Evolutionary conservation across 345 rosid species (phyloP), one percentile per base, ranked within the genome.

Genomic region (Salix purpurea): DNA sequence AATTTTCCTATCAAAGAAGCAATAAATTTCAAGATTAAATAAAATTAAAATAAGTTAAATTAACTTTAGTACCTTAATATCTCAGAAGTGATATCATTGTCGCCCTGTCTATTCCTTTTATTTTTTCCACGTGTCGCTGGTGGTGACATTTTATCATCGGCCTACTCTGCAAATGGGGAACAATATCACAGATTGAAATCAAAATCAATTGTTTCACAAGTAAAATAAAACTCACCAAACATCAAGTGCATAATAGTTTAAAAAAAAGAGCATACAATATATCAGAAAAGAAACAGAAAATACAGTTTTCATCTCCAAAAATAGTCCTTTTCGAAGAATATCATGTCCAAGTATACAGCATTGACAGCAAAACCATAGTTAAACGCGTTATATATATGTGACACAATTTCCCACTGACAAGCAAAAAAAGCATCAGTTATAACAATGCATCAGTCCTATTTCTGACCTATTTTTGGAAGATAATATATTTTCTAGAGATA

Each of bases 41-140:
- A 5, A 36, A 36, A 36, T 5, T 36, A 36, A 36, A 36, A 5
- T 36, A 36, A 36, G 7, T 36, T 36, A 36, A 36, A 36, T 36
- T 36, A 36, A 36, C 7, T 36, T 5, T 36, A 5, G 65, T 82
- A 88, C 91, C 91, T 89, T 72, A 89, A 77, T 75, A 87, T 85
- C 70, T 86, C 89, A 79, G 92, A 82, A 77, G 89, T 77, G 69
- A 79, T 48, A 76, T 91, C 86, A 67, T 81, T 77, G 60, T 88
- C 86, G 28, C 70, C 84, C 77, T 82, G 87, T 73, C 87, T 85
- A 34, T 79, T 83, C 67, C 97, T 84, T 77, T 92, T 92, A 76
- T 89, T 88, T 73, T 92, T 91, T 77, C 92, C 82, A 5, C 95
- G 86, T 2, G 97, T 92, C 37, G 85, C 81, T 54, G 92, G 97